A percentile compares a stretch with the other conserved stretches of the same genome.
Conservation (phyloP, 1,139 yeast genomes). For the Yamadazyma kanchanaburiensis region DNA sequence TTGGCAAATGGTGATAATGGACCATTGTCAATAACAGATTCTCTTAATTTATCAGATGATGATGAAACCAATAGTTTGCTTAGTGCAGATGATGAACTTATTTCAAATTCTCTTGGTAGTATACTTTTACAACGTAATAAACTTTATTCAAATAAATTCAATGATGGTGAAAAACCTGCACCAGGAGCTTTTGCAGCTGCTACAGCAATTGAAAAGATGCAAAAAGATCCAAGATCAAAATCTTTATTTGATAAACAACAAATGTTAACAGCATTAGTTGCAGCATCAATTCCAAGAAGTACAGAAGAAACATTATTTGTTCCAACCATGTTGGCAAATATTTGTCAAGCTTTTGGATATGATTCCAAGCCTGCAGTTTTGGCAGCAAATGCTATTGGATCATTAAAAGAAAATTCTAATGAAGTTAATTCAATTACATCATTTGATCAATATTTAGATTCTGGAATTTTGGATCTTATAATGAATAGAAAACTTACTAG, state of each 20-base stretch:
- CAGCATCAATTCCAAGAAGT: conserved; percentile 70
- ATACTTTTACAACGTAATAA: conserved; percentile 15
- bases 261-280: conserved; percentile 61
- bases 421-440: conserved; percentile 13
- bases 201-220: conserved; percentile 58
- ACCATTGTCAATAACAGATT: conserved; percentile 29
- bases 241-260: conserved; percentile 38
- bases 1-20: conserved; percentile 36
- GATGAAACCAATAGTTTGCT: conserved; percentile 34
- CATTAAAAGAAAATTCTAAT: conserved; percentile 49
- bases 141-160: conserved; percentile 15
- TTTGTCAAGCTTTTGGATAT: conserved; percentile 68
- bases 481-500: conserved; percentile 28
- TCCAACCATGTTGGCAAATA: conserved; percentile 65
- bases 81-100: conserved; percentile 26
- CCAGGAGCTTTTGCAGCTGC: conserved; percentile 79
- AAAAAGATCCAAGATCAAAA: conserved; percentile 26
- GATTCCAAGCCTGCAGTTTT: conserved; percentile 64
- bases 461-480: conserved; percentile 19
- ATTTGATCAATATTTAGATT: conserved; percentile 7
- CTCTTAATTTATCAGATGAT: conserved; percentile 49
- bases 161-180: conserved; percentile 59
- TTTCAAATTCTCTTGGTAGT: conserved; percentile 14
- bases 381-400: conserved; percentile 68
- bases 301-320: conserved; percentile 75